Evolutionary conservation across 192 early-diverging fungal species (phyloP).

Genomic region (Podila epicladia): DNA sequence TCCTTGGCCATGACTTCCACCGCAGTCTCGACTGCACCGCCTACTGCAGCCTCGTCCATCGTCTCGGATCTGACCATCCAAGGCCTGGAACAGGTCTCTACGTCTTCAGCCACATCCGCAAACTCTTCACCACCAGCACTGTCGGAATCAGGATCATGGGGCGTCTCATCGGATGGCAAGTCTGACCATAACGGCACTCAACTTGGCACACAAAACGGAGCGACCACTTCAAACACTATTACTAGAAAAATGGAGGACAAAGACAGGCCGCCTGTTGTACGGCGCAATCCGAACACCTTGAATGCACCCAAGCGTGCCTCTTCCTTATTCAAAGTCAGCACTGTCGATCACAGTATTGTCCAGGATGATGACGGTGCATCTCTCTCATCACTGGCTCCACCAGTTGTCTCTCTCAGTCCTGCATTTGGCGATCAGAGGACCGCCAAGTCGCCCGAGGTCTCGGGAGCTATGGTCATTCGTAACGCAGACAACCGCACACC

Average conservation of each 20-base stretch:
- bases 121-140: not conserved
- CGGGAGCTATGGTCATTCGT: not conserved
- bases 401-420: constrained; percentile 41
- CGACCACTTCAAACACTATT: not conserved
- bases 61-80: not conserved
- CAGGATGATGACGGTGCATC: constrained; percentile 37
- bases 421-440: constrained; percentile 36
- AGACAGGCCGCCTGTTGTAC: constrained; percentile 8
- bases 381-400: constrained; percentile 30
- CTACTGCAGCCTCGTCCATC: not conserved
- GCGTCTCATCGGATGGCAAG: constrained; percentile 2
- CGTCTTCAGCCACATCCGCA: not conserved
- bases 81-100: not conserved
- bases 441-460: not conserved
- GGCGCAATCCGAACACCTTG: not conserved
- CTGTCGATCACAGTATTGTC: constrained; percentile 32
- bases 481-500: not conserved
- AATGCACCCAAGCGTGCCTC: constrained; percentile 37
- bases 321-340: constrained; percentile 45
- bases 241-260: constrained; percentile 7
- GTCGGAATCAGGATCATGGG: constrained; percentile 19
- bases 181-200: not conserved
- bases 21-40: not conserved
- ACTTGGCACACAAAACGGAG: not conserved
- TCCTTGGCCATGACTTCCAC: not conserved